Evolutionary conservation across 139 green algal species (phyloP), one percentile per base, ranked within the genome.

Genomic region (Zygnema cylindricum): DNA sequence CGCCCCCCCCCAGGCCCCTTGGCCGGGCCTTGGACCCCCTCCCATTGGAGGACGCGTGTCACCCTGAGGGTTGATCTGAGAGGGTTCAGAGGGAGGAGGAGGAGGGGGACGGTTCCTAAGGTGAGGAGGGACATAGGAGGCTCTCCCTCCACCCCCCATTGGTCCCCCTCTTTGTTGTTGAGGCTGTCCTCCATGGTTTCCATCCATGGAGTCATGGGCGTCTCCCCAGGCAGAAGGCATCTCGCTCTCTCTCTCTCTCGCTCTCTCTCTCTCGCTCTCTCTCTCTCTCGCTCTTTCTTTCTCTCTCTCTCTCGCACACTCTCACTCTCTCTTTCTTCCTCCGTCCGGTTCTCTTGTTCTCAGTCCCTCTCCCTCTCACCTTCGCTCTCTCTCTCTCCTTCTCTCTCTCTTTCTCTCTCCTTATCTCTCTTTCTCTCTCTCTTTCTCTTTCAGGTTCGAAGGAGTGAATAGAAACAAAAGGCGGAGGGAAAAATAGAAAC

Each of bases 121-220:
- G 76, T 97, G 95, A 1, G 95, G 95, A 38, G 95, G 95, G 0
- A 97, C 94, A 82, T 97, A 97, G n/a, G n/a, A n/a, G n/a, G n/a
- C 86, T 36, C 69, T 23, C 32, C 38, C 39, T 49, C 39, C 38
- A 49, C 38, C 38, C 71, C 71, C 39, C 71, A 25, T 16, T n/a
- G n/a, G n/a, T 79, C 41, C 38, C 71, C 71, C 71, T 43, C 71
- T 57, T 11, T 79, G 3, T 16, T 79, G 7, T 16, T 79, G 7
- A 7, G 16, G 7, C 41, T 79, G 7, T 43, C 39, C 71, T 79
- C 71, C 71, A 25, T 16, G 7, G 7, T 3, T 11, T 25, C 71
- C 11, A 7, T 49, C 71, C 71, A 3, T 49, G 7, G 83, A 88
- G n/a, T 82, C 83, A 35, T 84, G 83, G 83, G 22, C 76, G 32